These are phyloP conservation scores for Teunomyces pallodes DNA, from an alignment of 805 yeast species.

Conservation along the genomic window DNA sequence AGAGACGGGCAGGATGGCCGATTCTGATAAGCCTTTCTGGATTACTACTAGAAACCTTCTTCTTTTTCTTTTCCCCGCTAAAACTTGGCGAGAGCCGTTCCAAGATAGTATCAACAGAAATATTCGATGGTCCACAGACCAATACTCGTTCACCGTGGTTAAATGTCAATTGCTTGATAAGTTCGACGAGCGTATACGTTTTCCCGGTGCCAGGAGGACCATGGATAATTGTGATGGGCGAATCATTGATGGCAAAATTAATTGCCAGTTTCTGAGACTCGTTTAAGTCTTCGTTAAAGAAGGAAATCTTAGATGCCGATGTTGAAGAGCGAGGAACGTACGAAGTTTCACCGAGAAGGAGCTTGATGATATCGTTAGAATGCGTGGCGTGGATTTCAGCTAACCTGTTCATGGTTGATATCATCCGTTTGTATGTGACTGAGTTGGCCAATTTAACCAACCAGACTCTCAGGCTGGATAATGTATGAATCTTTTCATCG, in stretches of 20 bases:
- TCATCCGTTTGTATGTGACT: slow-evolving; percentile 75
- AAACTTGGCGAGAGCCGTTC: slow-evolving; percentile 58
- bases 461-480: slow-evolving; percentile 56
- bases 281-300: slow-evolving; percentile 50
- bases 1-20: slow-evolving; percentile 90
- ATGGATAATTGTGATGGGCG: slow-evolving; percentile 63
- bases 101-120: slow-evolving; percentile 85
- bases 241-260: slow-evolving; percentile 51
- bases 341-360: slow-evolving; percentile 44
- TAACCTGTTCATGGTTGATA: slow-evolving; percentile 67
- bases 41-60: slow-evolving; percentile 17
- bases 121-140: slow-evolving; percentile 93
- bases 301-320: slow-evolving; percentile 17
- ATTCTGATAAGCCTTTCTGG: slow-evolving; percentile 62
- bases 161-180: slow-evolving; percentile 66
- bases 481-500: slow-evolving; percentile 45
- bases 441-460: slow-evolving; percentile 66
- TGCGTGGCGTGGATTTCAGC: slow-evolving; percentile 42
- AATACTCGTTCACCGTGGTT: slow-evolving; percentile 52
- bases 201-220: slow-evolving; percentile 86
- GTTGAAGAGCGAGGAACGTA: slow-evolving; percentile 16
- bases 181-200: slow-evolving; percentile 80
- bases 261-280: slow-evolving; percentile 75
- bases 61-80: slow-evolving; percentile 27
- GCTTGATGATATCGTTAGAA: slow-evolving; percentile 35